phyloP scores from a whole-genome alignment of 371 early-diverging fungal genomes.

The Syncephalastrum monosporum region DNA sequence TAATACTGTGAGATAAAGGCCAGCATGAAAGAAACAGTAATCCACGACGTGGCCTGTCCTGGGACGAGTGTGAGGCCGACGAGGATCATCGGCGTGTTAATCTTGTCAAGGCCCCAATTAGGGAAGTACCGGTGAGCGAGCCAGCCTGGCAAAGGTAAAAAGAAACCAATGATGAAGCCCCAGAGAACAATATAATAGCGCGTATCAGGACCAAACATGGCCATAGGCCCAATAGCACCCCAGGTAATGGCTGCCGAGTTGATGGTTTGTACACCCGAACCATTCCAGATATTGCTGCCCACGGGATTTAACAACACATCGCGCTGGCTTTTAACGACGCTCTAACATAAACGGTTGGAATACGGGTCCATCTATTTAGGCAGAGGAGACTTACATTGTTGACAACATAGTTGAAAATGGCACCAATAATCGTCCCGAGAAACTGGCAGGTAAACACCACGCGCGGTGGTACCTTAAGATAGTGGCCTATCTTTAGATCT shows the following conservation, averaged over 20 bases:
- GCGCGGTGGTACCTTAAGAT: constrained; percentile 76
- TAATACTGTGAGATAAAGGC: constrained; percentile 47
- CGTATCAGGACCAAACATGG: constrained; percentile 44
- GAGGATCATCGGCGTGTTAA: constrained; percentile 49
- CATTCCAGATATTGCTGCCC: constrained; percentile 56
- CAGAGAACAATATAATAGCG: constrained; percentile 44
- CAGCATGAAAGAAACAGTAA: constrained; percentile 37
- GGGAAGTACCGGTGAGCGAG: constrained; percentile 45
- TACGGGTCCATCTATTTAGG: background rate
- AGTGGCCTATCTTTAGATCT: constrained; percentile 72
- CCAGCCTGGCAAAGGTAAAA: constrained; percentile 48
- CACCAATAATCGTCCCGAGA: constrained; percentile 59
- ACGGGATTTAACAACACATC: constrained; percentile 36
- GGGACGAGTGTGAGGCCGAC: constrained; percentile 45
- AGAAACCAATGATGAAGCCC: constrained; percentile 48
- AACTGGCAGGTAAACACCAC: constrained; percentile 60
- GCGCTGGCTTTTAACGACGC: constrained; percentile 44
- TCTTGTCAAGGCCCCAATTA: constrained; percentile 23
- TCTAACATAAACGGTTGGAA: constrained; percentile 12
- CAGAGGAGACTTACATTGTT: constrained; percentile 24
- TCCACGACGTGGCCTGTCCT: constrained; percentile 41
- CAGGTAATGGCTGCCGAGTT: constrained; percentile 64
- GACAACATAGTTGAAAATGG: constrained; percentile 55
- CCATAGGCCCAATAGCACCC: constrained; percentile 56
- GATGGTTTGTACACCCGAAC: constrained; percentile 39